These are phyloP conservation scores for Claviceps digitariae DNA, from an alignment of 2,329 filamentous ascomycete genomes.

Conservation along the genomic window DNA sequence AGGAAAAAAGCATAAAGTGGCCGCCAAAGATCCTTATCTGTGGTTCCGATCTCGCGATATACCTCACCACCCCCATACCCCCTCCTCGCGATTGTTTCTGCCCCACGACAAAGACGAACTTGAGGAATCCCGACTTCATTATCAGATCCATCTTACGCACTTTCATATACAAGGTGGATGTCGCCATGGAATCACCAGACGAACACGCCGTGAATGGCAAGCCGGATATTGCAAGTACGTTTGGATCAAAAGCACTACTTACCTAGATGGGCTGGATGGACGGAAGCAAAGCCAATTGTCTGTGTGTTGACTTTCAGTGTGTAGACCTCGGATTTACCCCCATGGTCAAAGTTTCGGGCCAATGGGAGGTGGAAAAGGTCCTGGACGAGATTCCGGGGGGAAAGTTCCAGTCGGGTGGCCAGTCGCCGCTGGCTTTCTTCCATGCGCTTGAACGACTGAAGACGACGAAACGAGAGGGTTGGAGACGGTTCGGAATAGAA, in stretches of 20 bases:
- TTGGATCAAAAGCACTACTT: neutral
- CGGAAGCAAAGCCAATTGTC: neutral
- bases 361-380: conserved; percentile 48
- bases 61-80: neutral
- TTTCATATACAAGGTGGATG: neutral
- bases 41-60: neutral
- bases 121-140: neutral
- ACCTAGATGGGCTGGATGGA: neutral
- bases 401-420: conserved; percentile 43
- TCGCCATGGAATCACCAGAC: conserved; percentile 17
- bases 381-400: conserved; percentile 46
- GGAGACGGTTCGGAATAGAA: conserved; percentile 73
- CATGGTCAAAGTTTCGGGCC: conserved; percentile 26
- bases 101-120: neutral
- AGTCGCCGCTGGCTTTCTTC: conserved; percentile 80
- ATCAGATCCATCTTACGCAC: neutral
- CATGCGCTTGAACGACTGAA: conserved; percentile 89
- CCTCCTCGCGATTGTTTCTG: neutral
- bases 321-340: conserved; percentile 23
- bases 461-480: conserved; percentile 92
- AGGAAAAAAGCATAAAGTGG: neutral
- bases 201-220: conserved; percentile 10
- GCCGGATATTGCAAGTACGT: conserved; percentile 14
- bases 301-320: neutral
- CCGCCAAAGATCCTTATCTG: neutral